phyloP scores from a whole-genome alignment of 2,329 filamentous ascomycete species.

The Colletotrichum sp. region DNA sequence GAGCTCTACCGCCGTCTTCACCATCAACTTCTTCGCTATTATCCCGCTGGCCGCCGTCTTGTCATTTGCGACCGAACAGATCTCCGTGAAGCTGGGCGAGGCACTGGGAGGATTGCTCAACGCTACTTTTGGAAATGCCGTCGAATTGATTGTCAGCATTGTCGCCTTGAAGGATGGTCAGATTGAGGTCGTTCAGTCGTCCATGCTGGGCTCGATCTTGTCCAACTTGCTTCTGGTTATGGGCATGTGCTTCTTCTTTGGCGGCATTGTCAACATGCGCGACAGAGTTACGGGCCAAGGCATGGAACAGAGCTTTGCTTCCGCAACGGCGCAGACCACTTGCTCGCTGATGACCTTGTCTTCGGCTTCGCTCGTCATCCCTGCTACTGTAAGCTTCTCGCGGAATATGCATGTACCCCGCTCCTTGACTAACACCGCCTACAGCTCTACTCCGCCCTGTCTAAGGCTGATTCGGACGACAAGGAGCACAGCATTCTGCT shows the following conservation, averaged over 20 bases:
- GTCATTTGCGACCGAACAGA: conserved; percentile 80
- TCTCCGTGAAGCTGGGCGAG: conserved; percentile 74
- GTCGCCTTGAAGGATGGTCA: conserved; percentile 85
- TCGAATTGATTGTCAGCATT: conserved; percentile 87
- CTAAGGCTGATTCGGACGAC: conserved; percentile 43
- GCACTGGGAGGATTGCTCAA: conserved; percentile 77
- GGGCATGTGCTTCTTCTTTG: conserved; percentile 80
- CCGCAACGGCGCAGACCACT: conserved; percentile 78
- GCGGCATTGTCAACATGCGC: conserved; percentile 68
- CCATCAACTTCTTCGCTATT: conserved; percentile 82
- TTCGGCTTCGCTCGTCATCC: conserved; percentile 79
- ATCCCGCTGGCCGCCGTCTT: conserved; percentile 76
- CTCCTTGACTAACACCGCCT: neutral
- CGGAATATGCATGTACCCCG: neutral
- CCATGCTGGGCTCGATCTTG: conserved; percentile 94
- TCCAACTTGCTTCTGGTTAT: conserved; percentile 92
- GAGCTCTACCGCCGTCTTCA: conserved; percentile 72
- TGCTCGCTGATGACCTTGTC: conserved; percentile 77
- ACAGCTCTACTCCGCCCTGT: conserved; percentile 70
- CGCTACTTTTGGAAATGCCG: conserved; percentile 80
- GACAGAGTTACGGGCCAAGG: conserved; percentile 57
- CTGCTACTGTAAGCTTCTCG: conserved; percentile 63
- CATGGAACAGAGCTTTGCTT: conserved; percentile 74
- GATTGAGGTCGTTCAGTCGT: conserved; percentile 96
- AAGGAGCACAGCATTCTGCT: conserved; percentile 65